phyloP scores from a whole-genome alignment of 345 rosid species.

The Eucalyptus curtisii region DNA sequence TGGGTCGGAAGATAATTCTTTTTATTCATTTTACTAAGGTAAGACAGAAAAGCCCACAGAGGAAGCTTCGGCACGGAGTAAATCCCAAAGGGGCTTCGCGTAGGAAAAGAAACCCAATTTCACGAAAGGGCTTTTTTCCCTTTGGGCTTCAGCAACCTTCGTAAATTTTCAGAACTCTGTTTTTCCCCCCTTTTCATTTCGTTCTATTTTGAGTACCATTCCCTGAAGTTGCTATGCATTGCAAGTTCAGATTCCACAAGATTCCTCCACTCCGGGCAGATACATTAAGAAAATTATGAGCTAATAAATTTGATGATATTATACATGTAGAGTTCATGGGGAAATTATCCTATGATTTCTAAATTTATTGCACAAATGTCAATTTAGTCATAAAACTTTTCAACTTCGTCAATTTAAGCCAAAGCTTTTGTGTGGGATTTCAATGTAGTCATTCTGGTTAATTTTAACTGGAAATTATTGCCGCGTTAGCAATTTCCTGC shows the following conservation, averaged over 20 bases:
- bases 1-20: not conserved
- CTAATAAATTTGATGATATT: not conserved
- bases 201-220: not conserved
- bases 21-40: not conserved
- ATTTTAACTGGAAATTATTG: rapidly evolving
- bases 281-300: no score
- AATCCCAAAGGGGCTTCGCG: not conserved
- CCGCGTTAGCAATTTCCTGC: rapidly evolving
- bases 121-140: not conserved
- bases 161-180: not conserved
- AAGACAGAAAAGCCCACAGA: not conserved
- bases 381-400: no score
- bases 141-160: not conserved
- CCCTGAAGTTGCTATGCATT: not conserved
- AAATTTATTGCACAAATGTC: no score
- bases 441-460: no score
- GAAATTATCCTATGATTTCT: not conserved
- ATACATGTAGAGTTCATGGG: not conserved
- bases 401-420: no score
- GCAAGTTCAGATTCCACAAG: not conserved
- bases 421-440: no score
- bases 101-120: not conserved
- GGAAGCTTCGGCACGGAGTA: not conserved
- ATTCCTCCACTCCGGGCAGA: not conserved
- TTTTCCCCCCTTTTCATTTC: not conserved